Evolutionary conservation across 2,329 filamentous ascomycete species (phyloP), one percentile per base, ranked within the genome.

Genomic region (Penicillium fuscoglaucum): DNA sequence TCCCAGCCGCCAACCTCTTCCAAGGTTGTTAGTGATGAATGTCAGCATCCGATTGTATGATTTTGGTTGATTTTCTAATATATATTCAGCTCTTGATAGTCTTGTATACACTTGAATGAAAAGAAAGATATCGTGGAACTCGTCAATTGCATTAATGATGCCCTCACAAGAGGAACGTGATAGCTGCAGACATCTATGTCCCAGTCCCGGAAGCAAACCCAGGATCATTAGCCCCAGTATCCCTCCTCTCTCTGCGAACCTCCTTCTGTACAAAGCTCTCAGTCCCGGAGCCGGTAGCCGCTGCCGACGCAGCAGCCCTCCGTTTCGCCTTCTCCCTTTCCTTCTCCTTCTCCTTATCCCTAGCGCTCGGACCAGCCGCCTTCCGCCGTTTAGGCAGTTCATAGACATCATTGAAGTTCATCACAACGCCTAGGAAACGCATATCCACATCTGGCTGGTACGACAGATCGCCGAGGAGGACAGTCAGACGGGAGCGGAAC

Each of bases 321-420:
- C 70, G 67, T 54, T 67, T 68, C 12, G 63, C 62, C 37, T 66
- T 59, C 7, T 62, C 61, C 12, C 54, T 62, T 39, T 67, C 62
- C 52, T 57, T 65, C 41, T 66, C 62, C 50, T 63, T 70, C 46
- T 74, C 70, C 52, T 66, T 75, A 40, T 73, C 75, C 19, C 69
- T 72, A n/a, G 70, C 66, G 29, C 61, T 70, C 3, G 66, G 57
- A 6, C 64, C 68, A 15, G 68, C 58, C 41, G 71, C 68, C 39
- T 72, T 70, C 58, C 83, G 78, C 76, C 87, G 87, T 72, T 87
- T 84, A 68, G 87, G 84, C 15, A 91, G 90, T 75, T 90, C 85
- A 75, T 98, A 98, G 28, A 96, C 90, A 73, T 98, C 93, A 76
- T 99, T 99, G 77, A 98, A 99, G 77, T 98, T 99, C 91, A 99